Base-by-base conservation (phyloP, 2,329 filamentous ascomycete genomes). In the Microcyclospora tardicrescens region DNA sequence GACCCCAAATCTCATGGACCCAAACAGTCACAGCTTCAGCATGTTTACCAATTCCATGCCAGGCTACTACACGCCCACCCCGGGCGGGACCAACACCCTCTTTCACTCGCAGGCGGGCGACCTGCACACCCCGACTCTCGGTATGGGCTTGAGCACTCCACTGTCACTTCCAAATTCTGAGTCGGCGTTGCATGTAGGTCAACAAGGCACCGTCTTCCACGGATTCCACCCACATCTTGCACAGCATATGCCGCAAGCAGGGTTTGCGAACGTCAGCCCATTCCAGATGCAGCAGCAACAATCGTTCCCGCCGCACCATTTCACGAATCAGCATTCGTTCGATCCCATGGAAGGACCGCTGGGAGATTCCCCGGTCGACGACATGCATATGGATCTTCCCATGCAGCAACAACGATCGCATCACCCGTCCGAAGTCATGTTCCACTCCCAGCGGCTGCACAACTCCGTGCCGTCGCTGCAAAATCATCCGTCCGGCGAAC, bases 31-130 rank as follows among this genome's bases (percentile, higher is more conserved):
- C 58, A 75, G 77, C 16, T 95, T 94, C 61, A 72, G 77, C 43
- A 71, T 72, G 40, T 89, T 93, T 55, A 77, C 81, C 47, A 84
- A 83, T 60, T 82, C 87, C 47, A 75, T 81, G 34, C 75, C 82
- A 12, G 83, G 80, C 11, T 91, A 91, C 61, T 95, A 93, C 62
- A 87, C 85, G 6, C 84, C 87, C 2, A 93, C 84, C 1, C 82
- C 85, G 2, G 84, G 82, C 46, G 82, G 81, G 34, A 81, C 78
- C 46, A 84, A 81, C 55, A 81, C 82, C 13, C 63, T 89, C 47
- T 93, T 86, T 56, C 84, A 93, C 57, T 76, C 73, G 37, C 84
- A 87, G 60, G 82, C 84, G 29, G 52, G 84, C 36, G 86, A 94
- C 60, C 69, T 95, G 40, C 85, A 93, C 60, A 93, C 86, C 2